These are phyloP conservation scores for Calycina herbarum DNA, from an alignment of 2,329 filamentous ascomycete species.

Conservation along the genomic window DNA sequence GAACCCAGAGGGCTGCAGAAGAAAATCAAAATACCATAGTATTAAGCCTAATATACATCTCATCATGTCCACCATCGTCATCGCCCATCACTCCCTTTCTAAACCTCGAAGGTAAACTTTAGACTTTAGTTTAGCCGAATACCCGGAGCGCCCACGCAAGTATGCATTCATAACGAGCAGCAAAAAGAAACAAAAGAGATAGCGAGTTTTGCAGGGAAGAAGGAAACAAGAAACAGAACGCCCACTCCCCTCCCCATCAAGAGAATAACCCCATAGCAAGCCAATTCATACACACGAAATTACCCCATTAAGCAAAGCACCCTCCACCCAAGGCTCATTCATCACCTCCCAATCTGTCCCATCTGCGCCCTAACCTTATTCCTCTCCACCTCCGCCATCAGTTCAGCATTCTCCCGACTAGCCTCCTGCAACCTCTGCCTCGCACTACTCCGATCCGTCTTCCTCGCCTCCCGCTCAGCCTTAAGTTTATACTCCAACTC, in stretches of 20 bases:
- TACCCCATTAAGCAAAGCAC: too few relatives aligned
- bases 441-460: slow-evolving; percentile 82
- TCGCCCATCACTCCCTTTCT: too few relatives aligned
- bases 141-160: neutral
- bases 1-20: too few relatives aligned
- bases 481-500: slow-evolving; percentile 89
- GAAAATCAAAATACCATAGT: slow-evolving; percentile 1
- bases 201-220: too few relatives aligned
- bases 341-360: slow-evolving; percentile 9
- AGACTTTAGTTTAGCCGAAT: too few relatives aligned
- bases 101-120: too few relatives aligned
- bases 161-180: neutral
- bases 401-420: slow-evolving; percentile 69
- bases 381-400: slow-evolving; percentile 60
- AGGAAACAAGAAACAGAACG: too few relatives aligned
- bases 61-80: neutral
- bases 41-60: slow-evolving; percentile 6
- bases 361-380: slow-evolving; percentile 28
- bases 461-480: slow-evolving; percentile 80
- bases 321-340: too few relatives aligned
- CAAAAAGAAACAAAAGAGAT: too few relatives aligned
- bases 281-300: too few relatives aligned
- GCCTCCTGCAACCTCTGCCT: slow-evolving; percentile 66
- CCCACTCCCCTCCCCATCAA: too few relatives aligned
- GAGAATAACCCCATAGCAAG: too few relatives aligned